Conservation (phyloP, 1,284 basidiomycete genomes). For the Tilletia setariae region DNA sequence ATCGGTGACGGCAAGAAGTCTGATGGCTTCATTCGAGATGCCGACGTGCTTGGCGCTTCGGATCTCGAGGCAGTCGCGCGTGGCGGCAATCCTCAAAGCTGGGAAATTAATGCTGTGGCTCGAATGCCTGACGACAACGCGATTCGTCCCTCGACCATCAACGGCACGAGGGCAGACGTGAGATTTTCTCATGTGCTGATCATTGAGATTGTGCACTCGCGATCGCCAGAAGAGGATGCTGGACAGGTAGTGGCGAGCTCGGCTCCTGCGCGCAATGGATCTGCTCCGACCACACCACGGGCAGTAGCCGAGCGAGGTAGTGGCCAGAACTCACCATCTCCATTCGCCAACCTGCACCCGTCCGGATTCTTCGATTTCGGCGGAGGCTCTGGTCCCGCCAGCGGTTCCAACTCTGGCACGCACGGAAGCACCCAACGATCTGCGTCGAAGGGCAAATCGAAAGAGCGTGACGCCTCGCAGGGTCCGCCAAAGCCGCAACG, state of each 20-base stretch:
- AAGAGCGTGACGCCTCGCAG: slow-evolving; percentile 16
- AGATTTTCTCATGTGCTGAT: slow-evolving; percentile 49
- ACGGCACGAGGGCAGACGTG: slow-evolving; percentile 40
- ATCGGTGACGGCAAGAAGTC: slow-evolving; percentile 40
- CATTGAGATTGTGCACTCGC: slow-evolving; percentile 50
- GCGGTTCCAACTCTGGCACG: neutral
- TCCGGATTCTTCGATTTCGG: neutral
- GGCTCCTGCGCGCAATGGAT: neutral
- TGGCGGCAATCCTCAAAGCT: slow-evolving; percentile 18
- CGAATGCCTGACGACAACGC: slow-evolving; percentile 53
- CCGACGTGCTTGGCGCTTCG: slow-evolving; percentile 20
- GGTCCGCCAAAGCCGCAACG: slow-evolving; percentile 21
- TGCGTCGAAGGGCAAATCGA: slow-evolving; percentile 10
- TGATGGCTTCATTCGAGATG: slow-evolving; percentile 44
- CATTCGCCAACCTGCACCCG: neutral
- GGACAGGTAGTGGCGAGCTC: neutral
- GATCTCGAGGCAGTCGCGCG: slow-evolving; percentile 1
- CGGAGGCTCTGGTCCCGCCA: neutral
- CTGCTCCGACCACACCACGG: slow-evolving; percentile 21
- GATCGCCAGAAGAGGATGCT: slow-evolving; percentile 24
- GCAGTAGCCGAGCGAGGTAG: slow-evolving; percentile 17
- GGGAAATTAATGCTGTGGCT: slow-evolving; percentile 52
- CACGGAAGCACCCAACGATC: neutral
- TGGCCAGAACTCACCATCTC: neutral
- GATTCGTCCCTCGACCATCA: slow-evolving; percentile 45